Evolutionary conservation across 2,329 filamentous ascomycete genomes (phyloP).

Genomic region (Metarhizium humberi): DNA sequence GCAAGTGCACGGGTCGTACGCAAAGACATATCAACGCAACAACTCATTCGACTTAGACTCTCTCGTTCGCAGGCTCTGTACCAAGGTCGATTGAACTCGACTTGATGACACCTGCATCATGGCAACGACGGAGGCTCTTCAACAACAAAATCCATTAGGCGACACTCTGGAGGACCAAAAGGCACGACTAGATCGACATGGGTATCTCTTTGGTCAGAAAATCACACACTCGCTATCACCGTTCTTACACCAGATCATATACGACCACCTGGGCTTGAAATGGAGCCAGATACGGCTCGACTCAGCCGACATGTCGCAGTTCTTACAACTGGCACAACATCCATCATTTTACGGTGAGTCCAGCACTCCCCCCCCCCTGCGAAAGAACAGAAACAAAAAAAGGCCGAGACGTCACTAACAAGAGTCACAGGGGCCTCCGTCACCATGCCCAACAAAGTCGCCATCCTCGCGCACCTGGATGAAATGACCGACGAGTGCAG

Average conservation of each 20-base stretch:
- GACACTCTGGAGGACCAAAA: conserved; percentile 6
- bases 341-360: conserved; percentile 51
- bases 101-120: not conserved
- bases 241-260: conserved; percentile 43
- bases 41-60: no score
- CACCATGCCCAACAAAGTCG: conserved; percentile 78
- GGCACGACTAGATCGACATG: conserved; percentile 31
- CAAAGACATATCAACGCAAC: no score
- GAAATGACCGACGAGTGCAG: conserved; percentile 63
- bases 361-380: no score
- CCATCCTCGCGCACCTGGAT: conserved; percentile 65
- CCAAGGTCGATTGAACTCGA: no score
- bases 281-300: conserved; percentile 46
- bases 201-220: conserved; percentile 49
- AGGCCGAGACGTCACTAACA: not conserved
- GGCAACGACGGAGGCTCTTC: not conserved
- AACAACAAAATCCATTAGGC: not conserved
- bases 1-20: no score
- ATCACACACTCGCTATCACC: conserved; percentile 47
- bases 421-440: conserved; percentile 51
- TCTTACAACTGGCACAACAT: conserved; percentile 42
- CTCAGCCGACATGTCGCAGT: conserved; percentile 37
- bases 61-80: no score
- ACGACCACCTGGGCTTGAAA: conserved; percentile 36
- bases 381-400: not conserved